Base-by-base conservation (phyloP, 1,284 basidiomycete genomes). In the Amylostereum chailletii region DNA sequence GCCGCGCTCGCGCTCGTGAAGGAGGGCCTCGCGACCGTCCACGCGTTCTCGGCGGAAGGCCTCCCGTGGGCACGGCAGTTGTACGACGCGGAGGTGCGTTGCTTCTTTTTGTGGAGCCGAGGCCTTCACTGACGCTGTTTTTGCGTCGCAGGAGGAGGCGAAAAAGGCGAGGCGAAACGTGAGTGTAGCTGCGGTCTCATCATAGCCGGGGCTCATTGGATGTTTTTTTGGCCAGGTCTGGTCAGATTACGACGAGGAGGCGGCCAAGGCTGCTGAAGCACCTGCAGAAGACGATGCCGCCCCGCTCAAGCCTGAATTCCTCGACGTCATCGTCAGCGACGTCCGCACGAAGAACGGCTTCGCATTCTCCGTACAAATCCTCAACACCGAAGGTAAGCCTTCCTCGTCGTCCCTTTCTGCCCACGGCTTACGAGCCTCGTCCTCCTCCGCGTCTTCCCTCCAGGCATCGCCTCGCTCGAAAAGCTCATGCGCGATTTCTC, bases 401-500 rank as follows among this genome's bases (percentile, higher is more conserved):
- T 34, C 42, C 42, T 26, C 11, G 10, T 10, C 8, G 9, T 27
- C 27, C 42, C 19, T 37, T 46, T 39, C 29, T 11, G 40, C 34
- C 48, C 40, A 27, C 42, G 19, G 3, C 33, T 48, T 19, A 42
- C 44, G 42, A 43, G 47, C 46, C 19, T 19, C 19, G 19, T 19
- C 19, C 19, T 19, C 19, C 19, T 19, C 19, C 19, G 19, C 19
- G 19, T 19, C 19, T 19, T 19, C 30, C 42, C 9, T 33, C 5
- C 54, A 90, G 88, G 85, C 50, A 93, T 94, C 50, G 87, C 86
- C 5, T 83, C 88, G 10, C 74, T 99, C 50, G 94, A 97, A 62
- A 86, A 86, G 64, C 76, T 99, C 55, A 98, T 98, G 95, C 74
- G 75, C 46, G 94, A 97, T 54, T 94, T 99, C 62, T 86, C 90